Evolutionary conservation across 2,329 filamentous ascomycete species (phyloP), one percentile per base, ranked within the genome.

Genomic region (Monascus ruber): DNA sequence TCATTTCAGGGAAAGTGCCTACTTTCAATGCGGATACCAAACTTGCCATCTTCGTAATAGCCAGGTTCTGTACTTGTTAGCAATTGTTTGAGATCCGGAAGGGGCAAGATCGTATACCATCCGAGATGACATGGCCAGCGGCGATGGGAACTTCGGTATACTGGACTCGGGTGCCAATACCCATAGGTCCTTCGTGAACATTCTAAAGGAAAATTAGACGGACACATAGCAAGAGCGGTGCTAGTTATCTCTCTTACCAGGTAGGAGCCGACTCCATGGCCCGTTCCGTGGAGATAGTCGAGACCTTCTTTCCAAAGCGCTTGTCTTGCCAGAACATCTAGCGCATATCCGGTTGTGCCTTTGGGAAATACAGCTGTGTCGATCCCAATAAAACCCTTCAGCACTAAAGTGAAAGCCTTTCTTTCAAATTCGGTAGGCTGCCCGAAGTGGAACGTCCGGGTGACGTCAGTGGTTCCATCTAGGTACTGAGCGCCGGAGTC

Each of bases 401-500:
- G 69, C 1, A 98, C 91, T 7, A 98, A 71, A 0, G 91, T 98
- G 60, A 95, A 95, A 0, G 89, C 81, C 56, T 86, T 85, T 54
- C 76, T 84, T 64, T 98, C 88, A 55, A 83, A 82, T 4, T 79
- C 77, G 0, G 83, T 85, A 1, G 91, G 91, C 25, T 79, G 74
- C 35, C 86, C 85, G 58, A 96, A 96, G 56, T 98, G 91, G 31
- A 94, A 69, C 0, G 91, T 98, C 33, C 91, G 76, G 4, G 91
- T 98, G 0, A 86, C 94, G 56, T 98, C 91, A 0, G 91, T 98
- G 0, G 91, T 98, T 40, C 91, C 91, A 59, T 98, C 91, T 2
- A 83, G 72, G 54, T 89, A 98, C 61, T 98, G 91, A n/a, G 85
- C 91, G 24, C 91, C 91, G 24, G 91, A 96, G 62, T 98, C 91